Conservation (phyloP, 306 rosid genomes). For the Malus domestica region DNA sequence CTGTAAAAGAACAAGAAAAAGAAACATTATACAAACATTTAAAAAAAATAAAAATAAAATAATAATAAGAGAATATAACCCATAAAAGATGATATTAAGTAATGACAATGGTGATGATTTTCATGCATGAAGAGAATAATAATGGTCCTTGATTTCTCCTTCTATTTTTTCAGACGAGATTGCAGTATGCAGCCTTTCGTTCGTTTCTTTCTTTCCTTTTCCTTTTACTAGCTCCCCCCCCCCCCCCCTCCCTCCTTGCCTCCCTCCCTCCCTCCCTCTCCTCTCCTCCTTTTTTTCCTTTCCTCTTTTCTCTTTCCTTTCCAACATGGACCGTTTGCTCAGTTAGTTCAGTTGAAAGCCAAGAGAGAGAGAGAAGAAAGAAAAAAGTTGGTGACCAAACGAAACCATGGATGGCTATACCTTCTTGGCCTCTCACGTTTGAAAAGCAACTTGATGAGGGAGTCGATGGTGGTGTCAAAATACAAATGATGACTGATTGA, state of each 20-base stretch:
- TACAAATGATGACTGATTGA: conserved; percentile 23
- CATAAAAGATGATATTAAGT: conserved; percentile 33
- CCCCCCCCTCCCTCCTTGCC: conserved; percentile 19
- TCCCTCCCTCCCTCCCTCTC: conserved; percentile 22
- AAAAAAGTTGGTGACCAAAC: conserved; percentile 15
- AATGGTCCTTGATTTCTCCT: conserved; percentile 33
- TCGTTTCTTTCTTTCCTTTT: conserved; percentile 6
- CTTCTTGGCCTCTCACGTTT: conserved; percentile 29
- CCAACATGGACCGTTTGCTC: conserved; percentile 40
- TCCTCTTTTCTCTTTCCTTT: conserved; percentile 38
- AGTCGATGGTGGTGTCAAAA: conserved; percentile 21
- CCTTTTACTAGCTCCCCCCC: not conserved
- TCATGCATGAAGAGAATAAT: conserved; percentile 34
- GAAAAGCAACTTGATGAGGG: conserved; percentile 36
- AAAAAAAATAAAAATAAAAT: conserved; percentile 44
- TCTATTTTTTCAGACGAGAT: conserved; percentile 36
- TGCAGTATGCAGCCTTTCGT: conserved; percentile 46
- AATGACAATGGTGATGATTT: conserved; percentile 65
- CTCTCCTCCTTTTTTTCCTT: conserved; percentile 26
- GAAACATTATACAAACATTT: conserved; percentile 46
- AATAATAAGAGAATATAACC: conserved; percentile 31
- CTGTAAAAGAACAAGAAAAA: conserved; percentile 25
- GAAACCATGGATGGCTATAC: not conserved
- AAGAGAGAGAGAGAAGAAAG: conserved; percentile 14
- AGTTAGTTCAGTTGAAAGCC: conserved; percentile 39